Conservation (phyloP, 140 eudicot species). For the Bidens hawaiensis region DNA sequence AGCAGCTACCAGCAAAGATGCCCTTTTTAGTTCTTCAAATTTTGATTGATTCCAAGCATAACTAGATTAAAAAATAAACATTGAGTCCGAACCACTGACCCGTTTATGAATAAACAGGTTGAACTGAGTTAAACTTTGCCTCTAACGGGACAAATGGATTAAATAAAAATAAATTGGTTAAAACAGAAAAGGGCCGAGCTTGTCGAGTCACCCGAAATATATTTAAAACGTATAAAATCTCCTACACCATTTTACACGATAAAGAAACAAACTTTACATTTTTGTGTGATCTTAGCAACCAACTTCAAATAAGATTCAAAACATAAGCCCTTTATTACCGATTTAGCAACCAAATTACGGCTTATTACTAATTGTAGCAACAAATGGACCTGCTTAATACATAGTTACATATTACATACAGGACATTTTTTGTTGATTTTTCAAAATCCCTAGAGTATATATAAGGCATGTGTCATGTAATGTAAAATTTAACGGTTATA, state of each 20-base stretch:
- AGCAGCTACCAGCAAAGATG: constrained; percentile 86
- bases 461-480: not conserved
- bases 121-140: not conserved
- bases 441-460: not conserved
- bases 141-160: not conserved
- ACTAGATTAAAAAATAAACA: constrained; percentile 36
- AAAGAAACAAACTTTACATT: not conserved
- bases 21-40: constrained; percentile 51
- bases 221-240: not conserved
- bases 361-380: not conserved
- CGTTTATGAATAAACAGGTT: not conserved
- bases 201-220: not conserved
- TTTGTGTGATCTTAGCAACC: not conserved
- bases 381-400: not conserved
- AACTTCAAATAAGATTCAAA: not conserved
- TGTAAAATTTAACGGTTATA: not conserved
- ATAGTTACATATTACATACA: too few relatives aligned
- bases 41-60: constrained; percentile 64
- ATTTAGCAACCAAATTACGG: not conserved
- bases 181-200: not conserved
- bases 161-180: not conserved
- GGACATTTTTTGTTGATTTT: not conserved
- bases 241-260: not conserved
- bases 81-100: not conserved
- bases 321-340: not conserved